phyloP scores from a whole-genome alignment of 176 grass and related monocot genomes.

The Oryza glaberrima region DNA sequence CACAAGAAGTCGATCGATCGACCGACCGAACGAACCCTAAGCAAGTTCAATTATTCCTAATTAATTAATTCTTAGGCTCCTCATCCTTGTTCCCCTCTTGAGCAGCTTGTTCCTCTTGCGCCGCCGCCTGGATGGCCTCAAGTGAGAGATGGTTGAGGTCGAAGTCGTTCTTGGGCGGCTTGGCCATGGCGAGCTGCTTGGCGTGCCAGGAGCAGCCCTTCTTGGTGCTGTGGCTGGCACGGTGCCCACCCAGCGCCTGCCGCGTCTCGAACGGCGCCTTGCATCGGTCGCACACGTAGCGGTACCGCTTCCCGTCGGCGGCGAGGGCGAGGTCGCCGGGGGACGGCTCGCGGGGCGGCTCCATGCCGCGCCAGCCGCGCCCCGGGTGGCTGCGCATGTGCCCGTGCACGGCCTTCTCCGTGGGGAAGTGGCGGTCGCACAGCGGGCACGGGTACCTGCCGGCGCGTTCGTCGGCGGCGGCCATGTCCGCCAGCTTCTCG shows the following conservation, averaged over 20 bases:
- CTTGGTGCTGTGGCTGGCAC: conserved; percentile 70
- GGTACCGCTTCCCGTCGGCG: conserved; percentile 18
- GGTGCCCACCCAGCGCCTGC: conserved; percentile 79
- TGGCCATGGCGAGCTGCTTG: conserved; percentile 17
- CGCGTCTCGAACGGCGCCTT: conserved; percentile 43
- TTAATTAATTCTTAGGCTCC: no score
- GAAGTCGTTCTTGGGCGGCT: not conserved
- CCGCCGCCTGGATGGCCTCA: not conserved
- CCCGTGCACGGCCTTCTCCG: conserved; percentile 50
- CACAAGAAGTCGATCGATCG: no score
- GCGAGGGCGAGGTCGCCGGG: not conserved
- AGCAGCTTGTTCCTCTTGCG: not conserved
- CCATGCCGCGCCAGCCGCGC: conserved; percentile 60
- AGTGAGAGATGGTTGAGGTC: conserved; percentile 56
- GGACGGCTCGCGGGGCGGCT: conserved; percentile 2
- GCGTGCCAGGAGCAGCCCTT: conserved; percentile 51
- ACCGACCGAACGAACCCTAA: no score
- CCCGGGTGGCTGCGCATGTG: conserved; percentile 66
- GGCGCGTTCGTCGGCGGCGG: not conserved
- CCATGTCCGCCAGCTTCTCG: not conserved
- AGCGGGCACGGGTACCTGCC: conserved; percentile 37
- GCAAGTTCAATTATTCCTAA: no score
- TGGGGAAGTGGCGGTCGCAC: conserved; percentile 39
- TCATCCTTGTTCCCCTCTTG: no score
- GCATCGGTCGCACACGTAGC: conserved; percentile 51